Evolutionary conservation across 257 asterid species (phyloP), one percentile per base, ranked within the genome.

Genomic region (Ilex asprella): DNA sequence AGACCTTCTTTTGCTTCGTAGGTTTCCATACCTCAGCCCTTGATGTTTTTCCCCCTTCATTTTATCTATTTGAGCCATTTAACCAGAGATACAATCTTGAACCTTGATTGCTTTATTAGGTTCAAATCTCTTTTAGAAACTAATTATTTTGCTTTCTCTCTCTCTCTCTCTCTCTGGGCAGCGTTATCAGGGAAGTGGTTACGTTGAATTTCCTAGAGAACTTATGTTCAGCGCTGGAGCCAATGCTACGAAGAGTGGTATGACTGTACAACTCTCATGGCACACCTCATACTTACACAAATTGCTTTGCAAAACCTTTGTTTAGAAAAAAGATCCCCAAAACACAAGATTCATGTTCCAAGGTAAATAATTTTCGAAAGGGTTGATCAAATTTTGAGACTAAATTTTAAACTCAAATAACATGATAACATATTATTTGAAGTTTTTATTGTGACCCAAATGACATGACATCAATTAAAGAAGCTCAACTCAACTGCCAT

Each of bases 181-280:
- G 95, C 54, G 93, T 84, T 30, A 81, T 84, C 30, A 76, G 66
- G 55, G 87, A 86, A 68, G 95, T 79, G 58, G 79, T 80, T 31
- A 69, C 66, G 75, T 68, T 60, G 75, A 84, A 87, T 56, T 82
- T 71, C 83, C 63, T 82, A 16, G 81, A 86, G 35, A 75, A 80
- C 67, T 67, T 86, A 60, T 80, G 88, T 62, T 58, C 89, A 2
- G 64, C 84, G 12, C 73, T 87, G 78, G 95, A 86, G 59, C 92
- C 95, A 16, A 73, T 82, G 92, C 78, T 86, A 61, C 82, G 92
- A 14, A 75, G 76, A 84, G 95, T 84, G 89, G 95, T 86, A 76
- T 11, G 6, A 11, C n/a, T 12, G 0, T 3, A 6, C 3, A n/a
- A 12, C 54, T 49, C 54, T 49, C 10, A 49, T 11, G 7, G 8